Evolutionary conservation across 1,139 yeast species (phyloP).

Genomic region (Candida albicans): DNA sequence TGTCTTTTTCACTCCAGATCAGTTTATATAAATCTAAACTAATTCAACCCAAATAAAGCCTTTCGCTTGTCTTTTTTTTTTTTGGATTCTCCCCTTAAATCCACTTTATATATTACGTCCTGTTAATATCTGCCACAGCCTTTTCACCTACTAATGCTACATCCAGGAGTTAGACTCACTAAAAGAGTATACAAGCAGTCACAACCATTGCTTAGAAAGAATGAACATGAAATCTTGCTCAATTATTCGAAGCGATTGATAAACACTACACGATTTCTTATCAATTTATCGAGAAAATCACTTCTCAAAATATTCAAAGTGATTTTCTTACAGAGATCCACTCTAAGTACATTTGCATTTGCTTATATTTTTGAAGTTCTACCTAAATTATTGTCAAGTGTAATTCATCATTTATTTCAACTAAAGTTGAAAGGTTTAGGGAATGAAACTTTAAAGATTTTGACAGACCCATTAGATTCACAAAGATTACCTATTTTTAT

Average conservation of each 20-base stretch:
- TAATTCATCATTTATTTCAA: slow-evolving; percentile 18
- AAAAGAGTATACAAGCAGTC: not conserved
- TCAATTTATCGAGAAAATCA: slow-evolving; percentile 1
- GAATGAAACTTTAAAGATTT: slow-evolving; percentile 14
- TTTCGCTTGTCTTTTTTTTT: too few species aligned
- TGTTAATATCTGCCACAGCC: not conserved
- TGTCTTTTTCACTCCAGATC: too few species aligned
- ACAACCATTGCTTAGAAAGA: not conserved
- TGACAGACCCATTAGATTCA: slow-evolving; percentile 25
- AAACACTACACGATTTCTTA: not conserved
- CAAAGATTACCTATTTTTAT: slow-evolving; percentile 34
- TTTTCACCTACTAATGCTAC: not conserved
- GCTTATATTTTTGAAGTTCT: slow-evolving; percentile 37
- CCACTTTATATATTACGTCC: too few species aligned
- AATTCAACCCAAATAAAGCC: too few species aligned
- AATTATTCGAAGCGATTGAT: not conserved
- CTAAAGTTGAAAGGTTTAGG: slow-evolving; percentile 14
- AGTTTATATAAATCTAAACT: too few species aligned
- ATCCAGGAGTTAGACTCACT: not conserved
- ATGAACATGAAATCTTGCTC: not conserved
- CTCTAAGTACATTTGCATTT: slow-evolving; percentile 29
- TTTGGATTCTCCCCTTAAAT: too few species aligned
- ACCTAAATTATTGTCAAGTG: slow-evolving; percentile 28
- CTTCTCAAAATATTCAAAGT: slow-evolving; percentile 3
- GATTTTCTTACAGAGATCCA: slow-evolving; percentile 15